These are phyloP conservation scores for Sporisorium graminicola DNA, from an alignment of 1,284 basidiomycete species.

Conservation along the genomic window DNA sequence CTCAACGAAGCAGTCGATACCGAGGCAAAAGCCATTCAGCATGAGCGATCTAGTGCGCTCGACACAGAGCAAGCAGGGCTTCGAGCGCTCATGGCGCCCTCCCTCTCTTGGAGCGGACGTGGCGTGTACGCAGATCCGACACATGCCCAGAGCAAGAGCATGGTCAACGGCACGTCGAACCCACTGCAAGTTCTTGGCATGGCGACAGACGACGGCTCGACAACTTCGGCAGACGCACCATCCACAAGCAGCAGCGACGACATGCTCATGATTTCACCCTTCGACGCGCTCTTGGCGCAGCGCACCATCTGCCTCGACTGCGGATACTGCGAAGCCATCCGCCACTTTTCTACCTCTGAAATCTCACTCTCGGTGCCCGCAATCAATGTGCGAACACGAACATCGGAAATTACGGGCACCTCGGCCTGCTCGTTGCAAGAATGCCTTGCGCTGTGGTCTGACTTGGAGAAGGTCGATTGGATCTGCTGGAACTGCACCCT, in stretches of 20 bases:
- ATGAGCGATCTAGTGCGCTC: conserved; percentile 27
- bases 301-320: conserved; percentile 64
- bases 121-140: conserved; percentile 39
- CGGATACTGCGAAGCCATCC: conserved; percentile 67
- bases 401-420: conserved; percentile 43
- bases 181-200: conserved; percentile 5
- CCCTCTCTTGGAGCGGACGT: conserved; percentile 40
- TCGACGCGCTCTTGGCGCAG: conserved; percentile 55
- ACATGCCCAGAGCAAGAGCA: conserved; percentile 8
- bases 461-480: conserved; percentile 67
- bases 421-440: conserved; percentile 58
- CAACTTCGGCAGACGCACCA: neutral
- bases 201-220: neutral
- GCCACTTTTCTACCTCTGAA: conserved; percentile 59
- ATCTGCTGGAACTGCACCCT: conserved; percentile 66
- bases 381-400: conserved; percentile 29
- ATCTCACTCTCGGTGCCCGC: conserved; percentile 59
- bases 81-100: conserved; percentile 48
- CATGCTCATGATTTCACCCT: conserved; percentile 41
- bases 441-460: conserved; percentile 58
- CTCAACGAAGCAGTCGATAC: conserved; percentile 61
- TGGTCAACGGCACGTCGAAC: neutral
- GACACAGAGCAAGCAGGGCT: conserved; percentile 43
- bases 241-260: conserved; percentile 5
- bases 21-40: conserved; percentile 50